Base-by-base conservation (phyloP, 371 early-diverging fungal species). In the Mucor sp. region DNA sequence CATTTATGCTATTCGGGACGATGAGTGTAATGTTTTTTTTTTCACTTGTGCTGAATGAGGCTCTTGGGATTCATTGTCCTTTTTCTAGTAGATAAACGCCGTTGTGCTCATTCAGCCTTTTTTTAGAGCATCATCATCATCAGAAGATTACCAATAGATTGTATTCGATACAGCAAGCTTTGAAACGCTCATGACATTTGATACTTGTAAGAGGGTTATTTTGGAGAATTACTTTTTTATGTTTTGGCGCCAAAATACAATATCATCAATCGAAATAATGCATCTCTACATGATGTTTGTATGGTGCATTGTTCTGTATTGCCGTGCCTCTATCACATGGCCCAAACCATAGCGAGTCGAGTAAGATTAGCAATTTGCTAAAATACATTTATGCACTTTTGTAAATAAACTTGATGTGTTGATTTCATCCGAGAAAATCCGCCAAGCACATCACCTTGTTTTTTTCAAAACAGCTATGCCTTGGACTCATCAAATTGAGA, bases 21-120 rank as follows among this genome's bases (percentile, higher is more conserved):
- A 96, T 68, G 83, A 88, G 60, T 87, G 84, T 27, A 95, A 93
- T 25, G 97, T 97, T 72, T 98, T 98, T 84, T 21, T 23, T 50
- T 41, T 41, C 37, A 17, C 17, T 41, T 1, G 41, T 4, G 17
- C 41, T 41, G 4, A 41, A 41, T 41, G 41, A 41, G 41, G 17
- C 41, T 1, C 12, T 35, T 6, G 37, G 2, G 3, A 3, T 12
- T 35, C 37, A 17, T 15, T 41, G 41, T 17, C 9, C 4, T 41
- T 37, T 1, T 37, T 37, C 3, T 12, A 41, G 41, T 17, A 41
- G 3, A 35, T 12, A 35, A 35, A 35, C 37, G 7, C 4, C 4
- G 6, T 39, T 5, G 5, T 14, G 37, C 37, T 15, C 17, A 39
- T 39, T 41, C 41, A 41, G 14, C 3, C n/a, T n/a, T 41, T 41